Conservation (phyloP, 2,329 filamentous ascomycete species). For the Daldinia eschscholtzii region DNA sequence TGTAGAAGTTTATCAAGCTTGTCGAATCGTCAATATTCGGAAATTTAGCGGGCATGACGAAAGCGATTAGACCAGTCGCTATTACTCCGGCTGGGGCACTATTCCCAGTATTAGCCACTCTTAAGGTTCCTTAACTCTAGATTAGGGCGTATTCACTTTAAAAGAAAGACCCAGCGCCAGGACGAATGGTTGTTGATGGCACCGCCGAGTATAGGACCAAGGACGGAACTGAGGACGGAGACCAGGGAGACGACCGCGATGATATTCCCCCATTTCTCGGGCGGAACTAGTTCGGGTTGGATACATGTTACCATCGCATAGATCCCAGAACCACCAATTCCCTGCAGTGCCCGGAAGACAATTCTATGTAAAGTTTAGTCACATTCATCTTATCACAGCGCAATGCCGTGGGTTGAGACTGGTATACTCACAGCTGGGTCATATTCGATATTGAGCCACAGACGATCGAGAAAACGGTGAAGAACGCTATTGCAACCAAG, state of each 20-base stretch:
- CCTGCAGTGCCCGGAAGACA: slow-evolving; percentile 57
- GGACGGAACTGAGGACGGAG: slow-evolving; percentile 56
- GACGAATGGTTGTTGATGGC: slow-evolving; percentile 56
- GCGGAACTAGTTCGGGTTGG: slow-evolving; percentile 54
- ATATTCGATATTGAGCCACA: slow-evolving; percentile 56
- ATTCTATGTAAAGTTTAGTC: slow-evolving; percentile 45
- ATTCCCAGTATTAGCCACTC: slow-evolving; percentile 4
- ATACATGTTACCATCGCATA: slow-evolving; percentile 58
- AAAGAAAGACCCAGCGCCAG: slow-evolving; percentile 63
- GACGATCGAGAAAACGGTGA: slow-evolving; percentile 57
- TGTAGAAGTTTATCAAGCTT: slow-evolving; percentile 30
- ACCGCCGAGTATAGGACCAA: slow-evolving; percentile 61
- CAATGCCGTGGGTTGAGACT: not conserved
- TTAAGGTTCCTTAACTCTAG: not conserved
- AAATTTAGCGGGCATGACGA: slow-evolving; percentile 49
- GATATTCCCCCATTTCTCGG: slow-evolving; percentile 52
- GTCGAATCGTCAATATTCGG: slow-evolving; percentile 43
- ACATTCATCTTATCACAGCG: not conserved
- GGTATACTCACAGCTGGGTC: slow-evolving; percentile 48
- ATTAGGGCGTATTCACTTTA: slow-evolving; percentile 55
- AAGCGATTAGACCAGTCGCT: slow-evolving; percentile 46
- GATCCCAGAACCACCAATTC: slow-evolving; percentile 62
- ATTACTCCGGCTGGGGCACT: slow-evolving; percentile 52
- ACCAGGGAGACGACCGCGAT: slow-evolving; percentile 55
- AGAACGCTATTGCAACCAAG: slow-evolving; percentile 54